Percentiles rank a stretch among this genome's conserved stretches.
These are phyloP conservation scores for Limnanthes douglasii DNA, from an alignment of 345 rosid genomes.

Conservation along the genomic window DNA sequence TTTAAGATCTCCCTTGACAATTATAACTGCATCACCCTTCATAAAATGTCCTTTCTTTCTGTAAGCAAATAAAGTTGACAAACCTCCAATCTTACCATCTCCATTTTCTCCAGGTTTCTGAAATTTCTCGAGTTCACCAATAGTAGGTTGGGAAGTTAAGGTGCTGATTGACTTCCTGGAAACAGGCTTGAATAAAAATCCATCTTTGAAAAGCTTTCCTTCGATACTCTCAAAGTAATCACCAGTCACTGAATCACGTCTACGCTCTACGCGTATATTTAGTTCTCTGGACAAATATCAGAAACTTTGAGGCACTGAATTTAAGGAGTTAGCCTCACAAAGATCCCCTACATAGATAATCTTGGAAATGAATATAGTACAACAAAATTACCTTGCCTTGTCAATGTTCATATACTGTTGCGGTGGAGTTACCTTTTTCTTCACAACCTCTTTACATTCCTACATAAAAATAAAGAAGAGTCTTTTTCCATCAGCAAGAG, in stretches of 20 bases:
- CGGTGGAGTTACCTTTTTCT: conserved; percentile 95
- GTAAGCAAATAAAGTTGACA: conserved; percentile 76
- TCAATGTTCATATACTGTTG: conserved; percentile 90
- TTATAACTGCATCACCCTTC: conserved; percentile 96
- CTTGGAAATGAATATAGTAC: not conserved
- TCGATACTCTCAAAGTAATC: conserved; percentile 81
- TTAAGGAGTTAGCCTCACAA: conserved; percentile 3
- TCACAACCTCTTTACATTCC: conserved; percentile 78
- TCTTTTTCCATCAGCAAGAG: too few species aligned
- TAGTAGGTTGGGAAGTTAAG: conserved; percentile 64
- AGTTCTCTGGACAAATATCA: conserved; percentile 41
- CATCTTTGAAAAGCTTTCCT: conserved; percentile 81
- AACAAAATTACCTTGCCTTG: conserved; percentile 72
- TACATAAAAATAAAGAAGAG: conserved; percentile 13
- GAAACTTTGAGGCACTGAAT: too few species aligned
- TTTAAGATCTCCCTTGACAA: conserved; percentile 88
- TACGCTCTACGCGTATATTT: conserved; percentile 86
- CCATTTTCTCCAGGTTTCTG: conserved; percentile 65
- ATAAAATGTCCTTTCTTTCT: conserved; percentile 96
- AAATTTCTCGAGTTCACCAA: conserved; percentile 95
- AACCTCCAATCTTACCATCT: conserved; percentile 56
- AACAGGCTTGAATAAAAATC: conserved; percentile 71
- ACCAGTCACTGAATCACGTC: conserved; percentile 75
- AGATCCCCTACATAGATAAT: conserved; percentile 3
- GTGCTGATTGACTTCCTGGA: conserved; percentile 74